These are phyloP conservation scores for Tetracentron sinense DNA, from an alignment of 164 flowering plant genomes.

Conservation along the genomic window DNA sequence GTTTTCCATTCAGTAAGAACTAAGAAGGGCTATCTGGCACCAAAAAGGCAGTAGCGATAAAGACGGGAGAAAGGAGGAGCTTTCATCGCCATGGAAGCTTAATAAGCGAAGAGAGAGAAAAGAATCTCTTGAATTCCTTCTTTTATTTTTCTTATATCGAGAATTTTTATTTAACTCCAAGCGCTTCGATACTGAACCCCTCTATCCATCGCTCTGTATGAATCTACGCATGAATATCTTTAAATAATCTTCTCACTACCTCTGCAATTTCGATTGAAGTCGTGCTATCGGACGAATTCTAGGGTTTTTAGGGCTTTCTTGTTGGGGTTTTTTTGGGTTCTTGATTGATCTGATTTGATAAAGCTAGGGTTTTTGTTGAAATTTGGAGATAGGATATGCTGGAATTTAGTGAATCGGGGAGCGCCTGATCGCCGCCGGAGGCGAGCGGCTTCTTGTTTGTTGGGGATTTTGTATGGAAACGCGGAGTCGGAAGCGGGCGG, in stretches of 20 bases:
- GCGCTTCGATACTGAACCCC: neutral
- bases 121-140: neutral
- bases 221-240: neutral
- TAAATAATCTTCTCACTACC: neutral
- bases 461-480: slow-evolving; percentile 95
- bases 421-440: slow-evolving; percentile 54
- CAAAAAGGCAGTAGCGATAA: slow-evolving; percentile 11
- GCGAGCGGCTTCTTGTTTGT: slow-evolving; percentile 27
- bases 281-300: neutral
- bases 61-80: slow-evolving; percentile 8
- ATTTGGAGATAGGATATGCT: slow-evolving; percentile 21
- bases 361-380: slow-evolving; percentile 10
- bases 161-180: neutral
- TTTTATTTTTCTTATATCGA: neutral
- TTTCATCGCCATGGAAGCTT: slow-evolving; percentile 33
- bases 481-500: slow-evolving; percentile 99
- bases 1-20: no score
- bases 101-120: neutral
- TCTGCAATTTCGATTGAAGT: neutral
- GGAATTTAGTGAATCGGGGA: slow-evolving; percentile 29
- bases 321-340: neutral
- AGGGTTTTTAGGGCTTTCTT: neutral
- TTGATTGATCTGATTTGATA: neutral
- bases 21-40: no score
- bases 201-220: neutral